Percentiles rank a stretch among this genome's conserved stretches.
These are phyloP conservation scores for Rhododendron vialii DNA, from an alignment of 148 eudicot genomes.

Conservation along the genomic window DNA sequence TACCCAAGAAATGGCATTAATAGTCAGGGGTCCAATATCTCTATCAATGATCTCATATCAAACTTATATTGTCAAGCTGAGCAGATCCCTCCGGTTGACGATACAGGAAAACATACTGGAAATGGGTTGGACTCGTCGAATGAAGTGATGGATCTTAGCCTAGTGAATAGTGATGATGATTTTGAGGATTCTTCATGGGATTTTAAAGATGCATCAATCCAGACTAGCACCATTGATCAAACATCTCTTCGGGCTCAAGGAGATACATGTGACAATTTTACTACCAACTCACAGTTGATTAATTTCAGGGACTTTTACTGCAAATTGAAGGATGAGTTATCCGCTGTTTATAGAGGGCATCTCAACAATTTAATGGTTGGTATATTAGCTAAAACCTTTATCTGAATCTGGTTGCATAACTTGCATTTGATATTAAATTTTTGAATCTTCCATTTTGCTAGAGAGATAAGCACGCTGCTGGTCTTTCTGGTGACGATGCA, in stretches of 20 bases:
- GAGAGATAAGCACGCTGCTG: slow-evolving; percentile 37
- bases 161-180: slow-evolving; percentile 30
- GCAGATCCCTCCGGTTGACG: slow-evolving; percentile 25
- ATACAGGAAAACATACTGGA: slow-evolving; percentile 21
- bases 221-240: slow-evolving; percentile 18
- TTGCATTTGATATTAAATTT: slow-evolving; percentile 6
- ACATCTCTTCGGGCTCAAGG: slow-evolving; percentile 12
- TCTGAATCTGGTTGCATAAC: not conserved
- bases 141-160: slow-evolving; percentile 23
- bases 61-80: slow-evolving; percentile 61
- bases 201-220: slow-evolving; percentile 44
- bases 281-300: slow-evolving; percentile 33
- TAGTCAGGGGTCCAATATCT: slow-evolving; percentile 27
- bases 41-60: slow-evolving; percentile 66
- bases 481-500: slow-evolving; percentile 29
- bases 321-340: slow-evolving; percentile 41
- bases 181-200: slow-evolving; percentile 65
- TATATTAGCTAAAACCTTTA: not conserved
- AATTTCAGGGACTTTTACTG: slow-evolving; percentile 41
- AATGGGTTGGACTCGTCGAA: slow-evolving; percentile 26
- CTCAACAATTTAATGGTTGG: slow-evolving; percentile 59
- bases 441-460: slow-evolving; percentile 24
- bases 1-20: slow-evolving; percentile 29
- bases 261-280: slow-evolving; percentile 16
- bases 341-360: slow-evolving; percentile 41